Percentiles rank a stretch among this genome's conserved stretches.
phyloP scores from a whole-genome alignment of 129 eudicot genomes.

The sunflower (Helianthus annuus) region HanXRQr2.0-SUNRISE NC_035436.2:174496043-174496542 shows the following conservation, averaged over 20 bases:
- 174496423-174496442: constrained; percentile 55
- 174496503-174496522: constrained; percentile 75
- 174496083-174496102: not conserved
- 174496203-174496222: constrained; percentile 78
- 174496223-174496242: constrained; percentile 85
- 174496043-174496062: not conserved
- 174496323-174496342: constrained; percentile 68
- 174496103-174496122: not conserved
- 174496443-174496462: constrained; percentile 64
- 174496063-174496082: not conserved
- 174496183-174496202: constrained; percentile 41
- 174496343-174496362: constrained; percentile 49
- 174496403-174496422: constrained; percentile 20
- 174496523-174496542: constrained; percentile 96
- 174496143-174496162: too few species aligned
- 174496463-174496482: constrained; percentile 97
- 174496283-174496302: constrained; percentile 89
- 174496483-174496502: constrained; percentile 96
- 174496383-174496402: constrained; percentile 6
- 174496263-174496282: constrained; percentile 87
- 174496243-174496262: constrained; percentile 99
- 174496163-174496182: too few species aligned
- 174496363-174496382: not conserved
- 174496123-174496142: not conserved
- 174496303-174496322: constrained; percentile 79